phyloP scores from a whole-genome alignment of 1,139 yeast species.

The Scheffersomyces segobiensis region DNA sequence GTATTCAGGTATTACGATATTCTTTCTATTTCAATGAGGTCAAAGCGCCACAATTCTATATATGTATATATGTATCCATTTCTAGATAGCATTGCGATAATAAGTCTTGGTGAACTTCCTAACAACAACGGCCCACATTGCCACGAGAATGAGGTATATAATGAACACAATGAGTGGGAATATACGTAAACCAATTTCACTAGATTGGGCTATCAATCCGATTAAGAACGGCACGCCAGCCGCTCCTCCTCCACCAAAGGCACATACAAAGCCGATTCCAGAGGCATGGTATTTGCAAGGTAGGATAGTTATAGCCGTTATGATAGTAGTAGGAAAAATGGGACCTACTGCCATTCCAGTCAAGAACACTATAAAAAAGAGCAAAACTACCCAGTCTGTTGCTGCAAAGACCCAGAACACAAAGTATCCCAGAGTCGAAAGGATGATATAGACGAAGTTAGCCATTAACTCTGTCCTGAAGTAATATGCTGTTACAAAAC shows the following conservation, averaged over 20 bases:
- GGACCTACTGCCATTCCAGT: slow-evolving; percentile 80
- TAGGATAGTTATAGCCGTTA: slow-evolving; percentile 60
- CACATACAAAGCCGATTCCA: slow-evolving; percentile 76
- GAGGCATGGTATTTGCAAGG: slow-evolving; percentile 64
- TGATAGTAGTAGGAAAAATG: slow-evolving; percentile 72
- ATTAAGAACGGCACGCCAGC: slow-evolving; percentile 67
- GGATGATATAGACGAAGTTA: slow-evolving; percentile 36
- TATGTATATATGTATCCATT: slow-evolving; percentile 1
- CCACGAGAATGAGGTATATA: slow-evolving; percentile 25
- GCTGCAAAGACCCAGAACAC: slow-evolving; percentile 31
- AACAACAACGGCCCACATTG: slow-evolving; percentile 30
- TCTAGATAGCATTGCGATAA: slow-evolving; percentile 14
- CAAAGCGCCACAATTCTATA: neutral
- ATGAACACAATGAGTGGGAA: slow-evolving; percentile 35
- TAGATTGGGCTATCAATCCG: slow-evolving; percentile 50
- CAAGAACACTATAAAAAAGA: slow-evolving; percentile 45
- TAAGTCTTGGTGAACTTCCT: slow-evolving; percentile 18
- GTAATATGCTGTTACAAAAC: slow-evolving; percentile 57
- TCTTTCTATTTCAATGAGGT: neutral
- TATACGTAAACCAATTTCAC: slow-evolving; percentile 30
- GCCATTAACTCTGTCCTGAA: slow-evolving; percentile 51
- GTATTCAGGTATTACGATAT: too few relatives aligned
- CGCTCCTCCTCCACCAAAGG: slow-evolving; percentile 74
- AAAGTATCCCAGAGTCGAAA: slow-evolving; percentile 30
- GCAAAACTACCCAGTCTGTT: slow-evolving; percentile 18